Evolutionary conservation across 306 rosid genomes (phyloP).

Genomic region (Fragaria vesca): DNA sequence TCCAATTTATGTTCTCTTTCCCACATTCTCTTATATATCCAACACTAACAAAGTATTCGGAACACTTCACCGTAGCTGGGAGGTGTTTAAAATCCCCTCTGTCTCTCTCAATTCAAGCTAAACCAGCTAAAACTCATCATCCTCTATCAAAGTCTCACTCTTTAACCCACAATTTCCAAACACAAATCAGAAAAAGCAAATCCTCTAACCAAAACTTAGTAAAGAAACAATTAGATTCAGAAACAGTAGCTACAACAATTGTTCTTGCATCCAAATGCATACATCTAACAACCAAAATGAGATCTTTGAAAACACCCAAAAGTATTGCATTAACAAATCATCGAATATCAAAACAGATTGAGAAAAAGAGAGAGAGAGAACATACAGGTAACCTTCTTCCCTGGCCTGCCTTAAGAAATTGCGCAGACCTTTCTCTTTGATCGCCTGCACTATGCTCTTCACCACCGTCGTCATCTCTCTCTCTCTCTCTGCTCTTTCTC

Average conservation of each 20-base stretch:
- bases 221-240: neutral
- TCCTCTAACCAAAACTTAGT: neutral
- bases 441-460: slow-evolving; percentile 53
- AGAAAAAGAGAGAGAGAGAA: neutral
- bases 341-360: neutral
- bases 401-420: slow-evolving; percentile 58
- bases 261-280: neutral
- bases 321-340: slow-evolving; percentile 1
- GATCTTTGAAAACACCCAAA: slow-evolving; percentile 17
- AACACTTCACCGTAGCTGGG: neutral
- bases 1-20: neutral
- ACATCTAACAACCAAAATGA: neutral
- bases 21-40: neutral
- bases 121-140: neutral
- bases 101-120: neutral
- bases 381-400: slow-evolving; percentile 78
- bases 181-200: neutral
- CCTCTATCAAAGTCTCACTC: neutral
- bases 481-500: neutral
- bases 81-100: neutral
- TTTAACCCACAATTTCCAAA: neutral
- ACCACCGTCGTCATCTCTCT: slow-evolving; percentile 81
- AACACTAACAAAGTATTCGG: neutral
- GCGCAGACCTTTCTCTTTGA: slow-evolving; percentile 76
- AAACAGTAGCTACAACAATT: neutral